Evolutionary conservation across 345 rosid genomes (phyloP), one percentile per base, ranked within the genome.

Genomic region (Aegle marmelos): DNA sequence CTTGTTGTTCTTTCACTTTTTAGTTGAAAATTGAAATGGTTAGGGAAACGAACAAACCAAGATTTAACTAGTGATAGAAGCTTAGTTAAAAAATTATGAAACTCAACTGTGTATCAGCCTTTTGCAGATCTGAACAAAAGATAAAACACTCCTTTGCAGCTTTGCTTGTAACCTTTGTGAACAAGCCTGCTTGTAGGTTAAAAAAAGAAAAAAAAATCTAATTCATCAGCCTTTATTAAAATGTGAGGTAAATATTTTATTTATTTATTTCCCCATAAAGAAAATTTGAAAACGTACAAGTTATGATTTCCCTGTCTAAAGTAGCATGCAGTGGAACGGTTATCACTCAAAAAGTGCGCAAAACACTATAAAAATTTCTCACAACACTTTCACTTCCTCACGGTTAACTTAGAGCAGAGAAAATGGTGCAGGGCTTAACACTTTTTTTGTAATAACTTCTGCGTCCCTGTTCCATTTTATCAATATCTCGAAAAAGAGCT

Each of bases 61-160:
- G 64, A 28, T 24, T 48, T 14, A 37, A 79, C 28, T 37, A 48
- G 60, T 17, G 48, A n/a, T 30, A 57, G 66, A 41, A 64, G 37
- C 17, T 13, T 74, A 69, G 13, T 37, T 54, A 39, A 63, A 39
- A 31, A 74, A 31, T 66, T n/a, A 37, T 62, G 37, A 36, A 21
- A 31, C 72, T 33, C 58, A 45, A 45, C 30, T 17, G 41, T 19
- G 11, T 62, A 59, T 70, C 81, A 72, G 34, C 57, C 41, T 25
- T 73, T 79, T 71, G 70, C 64, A 83, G 83, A 82, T 80, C 84
- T 67, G 79, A 74, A 80, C 27, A 33, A 34, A 25, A 13, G 11
- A 25, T 36, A 75, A 41, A 62, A 62, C 74, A 67, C 39, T 58
- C 73, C 65, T 16, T 31, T 48, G 37, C 76, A 10, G 24, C 48